Conservation (phyloP, 1,284 basidiomycete genomes). For the Macrocystidia cucumis region DNA sequence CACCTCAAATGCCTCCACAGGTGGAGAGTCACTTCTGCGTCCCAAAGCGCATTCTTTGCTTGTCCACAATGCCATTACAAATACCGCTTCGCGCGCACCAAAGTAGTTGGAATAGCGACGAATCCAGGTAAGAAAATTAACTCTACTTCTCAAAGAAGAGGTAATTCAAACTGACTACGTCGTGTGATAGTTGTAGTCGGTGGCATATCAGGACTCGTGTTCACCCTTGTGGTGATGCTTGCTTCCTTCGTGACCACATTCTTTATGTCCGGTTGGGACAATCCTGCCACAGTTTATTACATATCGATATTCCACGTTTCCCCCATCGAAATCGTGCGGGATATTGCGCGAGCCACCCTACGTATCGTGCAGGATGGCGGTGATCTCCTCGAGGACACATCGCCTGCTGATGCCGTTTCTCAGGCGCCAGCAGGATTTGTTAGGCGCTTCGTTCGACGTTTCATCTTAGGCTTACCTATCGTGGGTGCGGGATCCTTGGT, state of each 20-base stretch:
- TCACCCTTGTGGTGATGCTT: slow-evolving; percentile 57
- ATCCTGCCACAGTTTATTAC: slow-evolving; percentile 32
- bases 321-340: slow-evolving; percentile 51
- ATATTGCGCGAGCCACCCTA: slow-evolving; percentile 57
- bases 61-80: slow-evolving; percentile 73
- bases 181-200: slow-evolving; percentile 49
- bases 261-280: slow-evolving; percentile 49
- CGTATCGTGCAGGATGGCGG: slow-evolving; percentile 57
- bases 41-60: slow-evolving; percentile 56
- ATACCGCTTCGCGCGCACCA: slow-evolving; percentile 66
- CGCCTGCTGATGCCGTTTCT: slow-evolving; percentile 9
- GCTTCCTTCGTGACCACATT: slow-evolving; percentile 68
- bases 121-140: slow-evolving; percentile 65
- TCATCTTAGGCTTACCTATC: slow-evolving; percentile 67
- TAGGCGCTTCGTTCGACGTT: slow-evolving; percentile 51
- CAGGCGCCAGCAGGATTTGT: slow-evolving; percentile 34
- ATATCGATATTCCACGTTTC: slow-evolving; percentile 42
- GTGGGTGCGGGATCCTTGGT: slow-evolving; percentile 71
- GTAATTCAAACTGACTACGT: slow-evolving; percentile 3
- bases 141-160: slow-evolving; percentile 2
- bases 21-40: slow-evolving; percentile 58
- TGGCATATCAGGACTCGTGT: slow-evolving; percentile 54
- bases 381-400: slow-evolving; percentile 31
- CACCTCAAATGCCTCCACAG: slow-evolving; percentile 69
- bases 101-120: slow-evolving; percentile 59